These are phyloP conservation scores for Penicillium sp. DNA, from an alignment of 2,329 filamentous ascomycete genomes.

Conservation along the genomic window DNA sequence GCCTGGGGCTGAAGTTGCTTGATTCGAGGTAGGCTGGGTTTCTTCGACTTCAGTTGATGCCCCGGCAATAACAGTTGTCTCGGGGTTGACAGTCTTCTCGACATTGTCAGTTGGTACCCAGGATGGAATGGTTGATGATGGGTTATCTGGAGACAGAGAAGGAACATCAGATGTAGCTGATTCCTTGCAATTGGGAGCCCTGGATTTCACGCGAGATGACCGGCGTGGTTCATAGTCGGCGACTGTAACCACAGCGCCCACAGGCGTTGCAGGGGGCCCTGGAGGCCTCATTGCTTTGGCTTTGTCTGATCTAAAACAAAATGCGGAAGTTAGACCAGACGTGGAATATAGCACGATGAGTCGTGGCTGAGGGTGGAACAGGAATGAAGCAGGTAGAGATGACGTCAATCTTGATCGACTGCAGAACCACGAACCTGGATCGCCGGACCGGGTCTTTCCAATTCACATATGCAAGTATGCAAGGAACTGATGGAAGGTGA, in stretches of 20 bases:
- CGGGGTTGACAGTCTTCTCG: not conserved
- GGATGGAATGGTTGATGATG: not conserved
- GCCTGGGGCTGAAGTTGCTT: not conserved
- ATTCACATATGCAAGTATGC: not conserved
- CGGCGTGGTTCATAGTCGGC: not conserved
- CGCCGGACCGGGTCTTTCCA: not conserved
- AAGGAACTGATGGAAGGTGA: not conserved
- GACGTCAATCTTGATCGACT: constrained; percentile 3
- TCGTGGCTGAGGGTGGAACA: not conserved
- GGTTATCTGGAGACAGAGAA: not conserved
- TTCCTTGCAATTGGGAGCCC: not conserved
- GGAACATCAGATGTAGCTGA: not conserved
- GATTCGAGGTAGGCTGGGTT: not conserved
- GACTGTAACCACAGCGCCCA: not conserved
- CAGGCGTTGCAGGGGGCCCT: not conserved
- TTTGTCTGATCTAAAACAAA: not conserved
- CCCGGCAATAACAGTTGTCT: not conserved
- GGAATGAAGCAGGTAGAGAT: constrained; percentile 1
- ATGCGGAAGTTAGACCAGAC: not conserved
- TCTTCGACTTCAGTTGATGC: not conserved
- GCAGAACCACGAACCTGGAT: not conserved
- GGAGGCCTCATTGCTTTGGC: not conserved
- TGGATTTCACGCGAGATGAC: not conserved
- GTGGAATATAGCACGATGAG: not conserved
- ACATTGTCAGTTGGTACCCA: not conserved